A percentile compares a stretch with the other conserved stretches of the same genome.
Evolutionary conservation across 352 stramenopile genomes (phyloP).

Genomic region (Globisporangium paddicum): DNA sequence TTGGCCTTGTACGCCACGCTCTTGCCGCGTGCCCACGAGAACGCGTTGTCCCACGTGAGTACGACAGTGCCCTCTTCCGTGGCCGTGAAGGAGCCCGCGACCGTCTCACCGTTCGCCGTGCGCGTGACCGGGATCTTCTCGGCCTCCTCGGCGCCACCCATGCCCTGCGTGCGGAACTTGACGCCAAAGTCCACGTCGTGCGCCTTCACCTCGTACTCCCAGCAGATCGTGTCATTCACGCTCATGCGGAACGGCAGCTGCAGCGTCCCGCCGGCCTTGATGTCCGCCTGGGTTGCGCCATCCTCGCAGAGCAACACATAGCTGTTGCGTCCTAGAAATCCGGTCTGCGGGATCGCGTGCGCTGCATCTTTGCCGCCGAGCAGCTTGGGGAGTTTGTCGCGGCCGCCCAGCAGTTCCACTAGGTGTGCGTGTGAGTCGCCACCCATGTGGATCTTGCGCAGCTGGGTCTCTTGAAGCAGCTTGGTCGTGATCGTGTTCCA

Average conservation of each 20-base stretch:
- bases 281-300: conserved; percentile 58
- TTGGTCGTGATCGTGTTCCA: conserved; percentile 49
- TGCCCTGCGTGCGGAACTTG: conserved; percentile 67
- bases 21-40: conserved; percentile 65
- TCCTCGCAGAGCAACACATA: conserved; percentile 70
- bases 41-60: conserved; percentile 71
- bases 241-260: conserved; percentile 69
- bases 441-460: conserved; percentile 60
- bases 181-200: conserved; percentile 66
- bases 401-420: conserved; percentile 37
- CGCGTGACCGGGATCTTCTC: conserved; percentile 48
- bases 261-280: conserved; percentile 49
- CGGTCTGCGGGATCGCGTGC: conserved; percentile 57
- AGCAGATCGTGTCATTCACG: conserved; percentile 71
- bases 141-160: conserved; percentile 53
- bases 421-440: conserved; percentile 40
- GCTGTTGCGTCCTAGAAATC: conserved; percentile 53
- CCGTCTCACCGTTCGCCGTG: conserved; percentile 25
- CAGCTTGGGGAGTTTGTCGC: conserved; percentile 51
- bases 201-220: conserved; percentile 63
- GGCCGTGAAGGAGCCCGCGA: conserved; percentile 58
- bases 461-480: conserved; percentile 53
- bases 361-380: conserved; percentile 49
- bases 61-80: conserved; percentile 62
- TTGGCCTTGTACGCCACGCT: conserved; percentile 74